phyloP scores from a whole-genome alignment of 495 filamentous ascomycete species.

The Pseudevernia furfuracea region DNA sequence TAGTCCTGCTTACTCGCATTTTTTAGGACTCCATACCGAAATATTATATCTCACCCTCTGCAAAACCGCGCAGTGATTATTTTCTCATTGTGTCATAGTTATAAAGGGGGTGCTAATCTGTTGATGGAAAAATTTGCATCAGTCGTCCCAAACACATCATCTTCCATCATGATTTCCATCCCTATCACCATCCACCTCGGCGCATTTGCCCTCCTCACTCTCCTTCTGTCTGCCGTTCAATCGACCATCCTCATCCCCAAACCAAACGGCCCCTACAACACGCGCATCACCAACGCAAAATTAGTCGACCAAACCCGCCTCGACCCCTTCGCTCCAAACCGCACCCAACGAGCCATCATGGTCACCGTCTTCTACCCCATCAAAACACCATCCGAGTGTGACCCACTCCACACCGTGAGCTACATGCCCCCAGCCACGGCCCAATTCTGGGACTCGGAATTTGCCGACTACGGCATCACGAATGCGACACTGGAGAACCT shows the following conservation, averaged over 20 bases:
- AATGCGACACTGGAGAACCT: background rate
- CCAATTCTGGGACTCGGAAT: background rate
- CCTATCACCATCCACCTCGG: background rate
- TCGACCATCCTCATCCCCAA: slow-evolving; percentile 1
- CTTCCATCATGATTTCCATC: background rate
- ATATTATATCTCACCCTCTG: too few species aligned
- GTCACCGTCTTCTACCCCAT: slow-evolving; percentile 34
- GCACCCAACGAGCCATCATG: slow-evolving; percentile 30
- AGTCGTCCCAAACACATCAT: too few species aligned
- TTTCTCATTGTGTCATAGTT: too few species aligned
- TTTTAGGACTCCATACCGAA: too few species aligned
- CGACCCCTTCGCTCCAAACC: slow-evolving; percentile 32
- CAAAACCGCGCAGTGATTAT: too few species aligned
- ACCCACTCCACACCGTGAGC: background rate
- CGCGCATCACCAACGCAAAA: slow-evolving; percentile 25
- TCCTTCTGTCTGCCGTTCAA: background rate
- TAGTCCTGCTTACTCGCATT: too few species aligned
- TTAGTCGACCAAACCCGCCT: slow-evolving; percentile 30
- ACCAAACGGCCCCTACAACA: slow-evolving; percentile 26
- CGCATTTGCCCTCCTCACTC: background rate
- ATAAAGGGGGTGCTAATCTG: too few species aligned
- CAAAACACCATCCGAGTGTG: background rate
- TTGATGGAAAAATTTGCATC: too few species aligned
- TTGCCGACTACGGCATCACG: background rate
- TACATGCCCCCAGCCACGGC: background rate